Evolutionary conservation across 768 basidiomycete species (phyloP), one percentile per base, ranked within the genome.

Genomic region (Coprinellus micaceus): DNA sequence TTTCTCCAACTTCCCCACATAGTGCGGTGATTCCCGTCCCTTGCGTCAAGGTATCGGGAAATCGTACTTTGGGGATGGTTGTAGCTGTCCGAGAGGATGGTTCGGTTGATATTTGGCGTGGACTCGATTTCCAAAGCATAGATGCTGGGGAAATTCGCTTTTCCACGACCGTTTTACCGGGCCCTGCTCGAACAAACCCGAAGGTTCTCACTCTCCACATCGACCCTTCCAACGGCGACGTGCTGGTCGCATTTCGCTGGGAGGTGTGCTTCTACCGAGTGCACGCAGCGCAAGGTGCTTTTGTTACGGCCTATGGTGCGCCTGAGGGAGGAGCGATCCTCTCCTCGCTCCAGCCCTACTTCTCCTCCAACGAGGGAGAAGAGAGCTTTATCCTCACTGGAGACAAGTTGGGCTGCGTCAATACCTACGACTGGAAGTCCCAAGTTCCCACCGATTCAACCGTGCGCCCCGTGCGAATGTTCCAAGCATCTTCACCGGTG

Each of bases 401-500:
- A 2, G 86, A 91, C 64, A 69, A 73, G 22, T 72, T 88, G 24
- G 90, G 90, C 1, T 82, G 75, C 40, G 68, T 91, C 43, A 82
- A 76, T 54, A 69, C 89, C 3, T 90, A 86, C 62, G 74, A 81
- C 33, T 87, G 81, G 79, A 58, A 65, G 24, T 57, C 60, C 21
- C 40, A 59, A 11, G 17, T 56, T 26, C 12, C 13, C 29, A 52
- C 28, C 19, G 28, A 45, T 3, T 48, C 39, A n/a, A 4, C 19
- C 46, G 33, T 33, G 33, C 33, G 33, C 33, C 33, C 33, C 33
- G 33, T 33, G n/a, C 33, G 33, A 13, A 33, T 6, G 33, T 33
- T 33, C n/a, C 33, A 33, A 33, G 33, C 33, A 33, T 33, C 33
- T 6, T 6, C 33, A 6, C 33, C 85, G 61, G 87, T 87, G 1